These are phyloP conservation scores for Hanseniaspora jakobsenii DNA, from an alignment of 805 yeast species.

Conservation along the genomic window DNA sequence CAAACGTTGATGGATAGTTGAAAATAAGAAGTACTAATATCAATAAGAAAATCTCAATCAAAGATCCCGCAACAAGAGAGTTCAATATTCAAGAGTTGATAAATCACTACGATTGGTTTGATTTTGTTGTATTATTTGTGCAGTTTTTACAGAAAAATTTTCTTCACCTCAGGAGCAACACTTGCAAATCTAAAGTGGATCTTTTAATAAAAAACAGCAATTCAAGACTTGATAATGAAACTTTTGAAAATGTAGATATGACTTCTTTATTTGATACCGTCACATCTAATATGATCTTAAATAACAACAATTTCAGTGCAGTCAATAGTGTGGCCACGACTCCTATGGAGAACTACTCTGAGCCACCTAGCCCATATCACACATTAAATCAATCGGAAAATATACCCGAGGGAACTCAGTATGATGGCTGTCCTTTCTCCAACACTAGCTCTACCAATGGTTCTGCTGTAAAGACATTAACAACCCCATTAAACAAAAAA, in stretches of 20 bases:
- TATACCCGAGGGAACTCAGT: too few relatives aligned
- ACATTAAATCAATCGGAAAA: too few relatives aligned
- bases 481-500: too few relatives aligned
- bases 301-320: slow-evolving; percentile 1
- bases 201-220: too few relatives aligned
- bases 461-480: neutral
- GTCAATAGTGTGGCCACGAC: slow-evolving; percentile 12
- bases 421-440: too few relatives aligned
- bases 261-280: neutral
- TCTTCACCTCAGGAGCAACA: slow-evolving; percentile 7
- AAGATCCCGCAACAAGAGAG: slow-evolving; percentile 43
- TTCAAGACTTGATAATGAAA: too few relatives aligned
- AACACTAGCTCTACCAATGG: neutral
- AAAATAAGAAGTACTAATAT: slow-evolving; percentile 38
- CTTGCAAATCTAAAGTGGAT: too few relatives aligned
- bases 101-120: slow-evolving; percentile 74
- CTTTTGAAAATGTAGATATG: too few relatives aligned
- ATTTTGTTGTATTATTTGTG: slow-evolving; percentile 64
- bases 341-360: slow-evolving; percentile 9
- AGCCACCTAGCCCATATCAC: slow-evolving; percentile 9
- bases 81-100: slow-evolving; percentile 41
- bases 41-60: slow-evolving; percentile 1
- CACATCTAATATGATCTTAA: neutral
- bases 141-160: slow-evolving; percentile 36
- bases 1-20: slow-evolving; percentile 62